Conservation (phyloP, 257 asterid species). For the Salvia rosmarinus region DNA sequence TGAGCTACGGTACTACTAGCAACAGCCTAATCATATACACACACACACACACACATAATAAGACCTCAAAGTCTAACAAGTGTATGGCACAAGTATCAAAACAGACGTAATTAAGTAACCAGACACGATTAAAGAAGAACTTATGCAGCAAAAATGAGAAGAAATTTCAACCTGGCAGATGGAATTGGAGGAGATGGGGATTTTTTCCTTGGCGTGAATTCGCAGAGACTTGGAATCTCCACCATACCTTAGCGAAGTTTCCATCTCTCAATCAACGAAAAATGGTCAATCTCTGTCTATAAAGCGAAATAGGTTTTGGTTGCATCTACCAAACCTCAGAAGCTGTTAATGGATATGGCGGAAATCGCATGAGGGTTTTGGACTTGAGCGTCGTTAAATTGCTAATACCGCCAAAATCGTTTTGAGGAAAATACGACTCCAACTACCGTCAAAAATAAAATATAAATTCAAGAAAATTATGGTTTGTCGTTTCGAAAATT, state of each 20-base stretch:
- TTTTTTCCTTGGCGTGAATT: slow-evolving; percentile 82
- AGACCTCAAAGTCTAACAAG: not conserved
- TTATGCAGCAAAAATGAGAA: not conserved
- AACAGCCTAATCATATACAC: slow-evolving; percentile 5
- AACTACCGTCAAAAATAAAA: too few relatives aligned
- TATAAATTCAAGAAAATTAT: too few relatives aligned
- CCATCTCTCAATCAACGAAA: slow-evolving; percentile 48
- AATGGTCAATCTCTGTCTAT: not conserved
- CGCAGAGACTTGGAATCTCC: slow-evolving; percentile 74
- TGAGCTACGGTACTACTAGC: not conserved
- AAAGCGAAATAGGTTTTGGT: slow-evolving; percentile 28
- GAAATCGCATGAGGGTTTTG: slow-evolving; percentile 21
- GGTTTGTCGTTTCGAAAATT: too few relatives aligned
- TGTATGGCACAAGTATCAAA: not conserved
- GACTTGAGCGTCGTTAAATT: not conserved
- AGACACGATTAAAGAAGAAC: not conserved
- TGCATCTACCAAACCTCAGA: slow-evolving; percentile 28
- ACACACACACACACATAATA: not conserved
- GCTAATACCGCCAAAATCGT: not conserved
- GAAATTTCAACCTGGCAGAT: slow-evolving; percentile 58
- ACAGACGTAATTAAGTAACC: not conserved
- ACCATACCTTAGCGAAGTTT: slow-evolving; percentile 79
- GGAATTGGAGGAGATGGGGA: slow-evolving; percentile 54
- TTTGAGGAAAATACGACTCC: not conserved
- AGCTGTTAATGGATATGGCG: slow-evolving; percentile 38